phyloP scores from a whole-genome alignment of 2,329 filamentous ascomycete genomes.

The Ceratocystis smalleyi region DNA sequence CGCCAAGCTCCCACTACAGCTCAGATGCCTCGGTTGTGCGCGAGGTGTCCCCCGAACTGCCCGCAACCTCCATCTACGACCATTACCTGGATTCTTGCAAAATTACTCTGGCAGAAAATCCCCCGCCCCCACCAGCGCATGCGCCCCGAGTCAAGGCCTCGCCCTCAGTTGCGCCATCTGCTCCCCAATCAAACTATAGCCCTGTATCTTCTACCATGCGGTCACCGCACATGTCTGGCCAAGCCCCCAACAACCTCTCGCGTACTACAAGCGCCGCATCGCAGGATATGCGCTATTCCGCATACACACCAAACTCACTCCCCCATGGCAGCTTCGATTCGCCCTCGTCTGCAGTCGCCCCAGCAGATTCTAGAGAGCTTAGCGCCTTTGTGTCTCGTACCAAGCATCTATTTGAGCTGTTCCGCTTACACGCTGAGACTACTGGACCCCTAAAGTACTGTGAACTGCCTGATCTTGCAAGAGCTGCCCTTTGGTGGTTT shows the following conservation, averaged over 20 bases:
- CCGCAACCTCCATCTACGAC: conserved; percentile 5
- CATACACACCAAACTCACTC: conserved; percentile 10
- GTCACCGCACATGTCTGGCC: conserved; percentile 6
- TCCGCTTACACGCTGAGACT: conserved; percentile 61
- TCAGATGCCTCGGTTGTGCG: conserved; percentile 10
- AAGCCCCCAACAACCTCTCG: conserved; percentile 16
- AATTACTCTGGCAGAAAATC: not conserved
- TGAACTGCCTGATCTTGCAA: conserved; percentile 50
- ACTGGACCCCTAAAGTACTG: conserved; percentile 49
- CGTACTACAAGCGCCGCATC: conserved; percentile 21
- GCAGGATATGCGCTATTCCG: conserved; percentile 21
- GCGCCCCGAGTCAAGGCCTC: not conserved
- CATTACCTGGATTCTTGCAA: not conserved
- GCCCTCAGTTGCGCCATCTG: not conserved
- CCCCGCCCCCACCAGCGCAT: not conserved
- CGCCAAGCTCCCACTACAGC: conserved; percentile 12
- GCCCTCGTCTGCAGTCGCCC: not conserved
- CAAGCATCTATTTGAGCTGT: conserved; percentile 58
- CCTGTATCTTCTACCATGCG: conserved; percentile 5
- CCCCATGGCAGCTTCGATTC: conserved; percentile 1
- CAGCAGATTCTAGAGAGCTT: conserved; percentile 25
- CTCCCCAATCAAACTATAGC: conserved; percentile 11
- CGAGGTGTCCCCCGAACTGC: conserved; percentile 13
- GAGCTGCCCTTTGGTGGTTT: conserved; percentile 80
- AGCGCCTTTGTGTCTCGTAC: conserved; percentile 55